Evolutionary conservation across 2,329 filamentous ascomycete species (phyloP).

Genomic region (Stagonosporopsis rhizophila): DNA sequence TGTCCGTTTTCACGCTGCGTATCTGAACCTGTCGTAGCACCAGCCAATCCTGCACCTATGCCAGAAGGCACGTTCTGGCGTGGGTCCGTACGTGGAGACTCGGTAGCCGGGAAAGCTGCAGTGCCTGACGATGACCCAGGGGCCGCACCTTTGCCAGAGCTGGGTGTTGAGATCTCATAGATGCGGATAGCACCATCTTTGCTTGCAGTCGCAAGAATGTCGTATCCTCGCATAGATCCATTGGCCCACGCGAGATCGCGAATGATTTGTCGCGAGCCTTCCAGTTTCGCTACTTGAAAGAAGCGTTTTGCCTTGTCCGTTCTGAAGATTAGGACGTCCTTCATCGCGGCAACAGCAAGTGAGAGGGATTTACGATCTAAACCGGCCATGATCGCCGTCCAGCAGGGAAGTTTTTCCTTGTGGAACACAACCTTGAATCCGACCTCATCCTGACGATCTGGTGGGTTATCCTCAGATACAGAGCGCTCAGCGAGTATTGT

Average conservation of each 20-base stretch:
- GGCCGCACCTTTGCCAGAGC: slow-evolving; percentile 52
- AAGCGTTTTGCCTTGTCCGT: slow-evolving; percentile 79
- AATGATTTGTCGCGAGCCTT: slow-evolving; percentile 76
- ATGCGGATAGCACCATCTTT: slow-evolving; percentile 90
- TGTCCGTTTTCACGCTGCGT: slow-evolving; percentile 63
- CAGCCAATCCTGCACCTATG: slow-evolving; percentile 62
- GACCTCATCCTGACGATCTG: slow-evolving; percentile 81
- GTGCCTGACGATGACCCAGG: slow-evolving; percentile 31
- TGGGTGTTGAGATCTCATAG: slow-evolving; percentile 75
- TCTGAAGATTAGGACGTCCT: slow-evolving; percentile 81
- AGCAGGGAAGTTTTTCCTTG: slow-evolving; percentile 82
- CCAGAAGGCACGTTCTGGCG: slow-evolving; percentile 55
- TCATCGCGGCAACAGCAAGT: slow-evolving; percentile 86
- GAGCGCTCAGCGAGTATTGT: slow-evolving; percentile 76
- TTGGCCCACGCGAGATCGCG: slow-evolving; percentile 92
- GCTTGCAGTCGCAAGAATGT: slow-evolving; percentile 88
- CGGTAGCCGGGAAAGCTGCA: slow-evolving; percentile 23
- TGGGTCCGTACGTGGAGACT: slow-evolving; percentile 34
- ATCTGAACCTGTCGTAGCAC: slow-evolving; percentile 50
- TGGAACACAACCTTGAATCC: slow-evolving; percentile 88
- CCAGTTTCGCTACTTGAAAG: slow-evolving; percentile 80
- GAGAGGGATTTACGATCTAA: slow-evolving; percentile 79
- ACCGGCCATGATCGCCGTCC: slow-evolving; percentile 78
- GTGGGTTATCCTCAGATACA: slow-evolving; percentile 67
- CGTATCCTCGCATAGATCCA: slow-evolving; percentile 87